Conservation (phyloP, 306 rosid genomes). For the Ammopiptanthus mongolicus region DNA sequence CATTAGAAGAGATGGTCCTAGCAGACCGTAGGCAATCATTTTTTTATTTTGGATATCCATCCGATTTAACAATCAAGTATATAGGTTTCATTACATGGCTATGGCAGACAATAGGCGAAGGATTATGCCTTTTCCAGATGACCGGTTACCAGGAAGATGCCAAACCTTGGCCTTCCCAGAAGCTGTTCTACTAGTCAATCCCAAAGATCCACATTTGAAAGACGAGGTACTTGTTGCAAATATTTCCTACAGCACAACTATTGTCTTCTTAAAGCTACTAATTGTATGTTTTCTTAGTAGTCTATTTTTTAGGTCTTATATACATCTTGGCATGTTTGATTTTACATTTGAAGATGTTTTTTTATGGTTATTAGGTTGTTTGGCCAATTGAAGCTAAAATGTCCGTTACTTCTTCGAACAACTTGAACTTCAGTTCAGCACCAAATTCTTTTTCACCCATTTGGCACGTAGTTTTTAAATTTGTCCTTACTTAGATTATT, state of each 20-base stretch:
- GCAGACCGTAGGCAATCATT: constrained; percentile 29
- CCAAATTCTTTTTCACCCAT: not conserved
- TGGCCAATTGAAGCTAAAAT: not conserved
- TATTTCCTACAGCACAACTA: not conserved
- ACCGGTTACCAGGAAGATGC: constrained; percentile 60
- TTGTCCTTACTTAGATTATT: not conserved
- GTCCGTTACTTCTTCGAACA: not conserved
- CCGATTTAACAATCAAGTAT: constrained; percentile 34
- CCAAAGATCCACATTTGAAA: constrained; percentile 51
- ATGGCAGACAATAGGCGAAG: constrained; percentile 76
- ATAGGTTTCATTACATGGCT: constrained; percentile 89
- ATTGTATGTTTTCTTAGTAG: not conserved
- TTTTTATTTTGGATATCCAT: constrained; percentile 18
- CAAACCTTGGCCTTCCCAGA: constrained; percentile 59
- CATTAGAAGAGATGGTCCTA: constrained; percentile 37
- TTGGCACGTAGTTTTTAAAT: not conserved
- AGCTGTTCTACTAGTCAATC: constrained; percentile 67
- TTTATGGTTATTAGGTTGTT: not conserved
- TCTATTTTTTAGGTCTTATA: not conserved
- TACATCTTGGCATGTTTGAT: not conserved
- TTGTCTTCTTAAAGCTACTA: constrained; percentile 11
- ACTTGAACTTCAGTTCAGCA: not conserved
- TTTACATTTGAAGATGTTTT: not conserved
- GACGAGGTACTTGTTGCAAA: constrained; percentile 59
- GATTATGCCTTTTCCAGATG: constrained; percentile 85